Evolutionary conservation across 495 filamentous ascomycete genomes (phyloP), one percentile per base, ranked within the genome.

Genomic region (Xylaria cubensis): DNA sequence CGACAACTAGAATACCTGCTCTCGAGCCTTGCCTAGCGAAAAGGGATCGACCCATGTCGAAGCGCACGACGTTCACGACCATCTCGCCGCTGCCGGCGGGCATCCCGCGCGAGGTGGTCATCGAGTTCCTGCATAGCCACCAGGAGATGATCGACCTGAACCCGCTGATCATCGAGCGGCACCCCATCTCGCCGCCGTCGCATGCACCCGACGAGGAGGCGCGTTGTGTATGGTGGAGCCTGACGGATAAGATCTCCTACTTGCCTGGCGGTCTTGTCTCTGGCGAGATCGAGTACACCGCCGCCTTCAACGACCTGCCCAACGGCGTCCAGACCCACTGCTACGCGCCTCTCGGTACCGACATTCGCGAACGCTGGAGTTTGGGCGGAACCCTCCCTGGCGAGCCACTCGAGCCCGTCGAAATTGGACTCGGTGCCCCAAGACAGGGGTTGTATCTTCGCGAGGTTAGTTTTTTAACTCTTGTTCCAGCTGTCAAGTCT

Each of bases 141-240:
- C 79, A 84, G 51, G 89, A 89, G 70, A 94, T 96, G 88, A 95
- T 95, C 75, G 90, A 93, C 55, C 84, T 94, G 34, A 96, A 94
- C 79, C 93, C 93, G 0, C 86, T 95, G 8, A 92, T 96, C 63
- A 87, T 91, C 58, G 87, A 91, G 48, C 87, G 92, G 51, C 86
- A 90, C 68, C 85, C 85, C 0, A 90, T 91, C 78, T 84, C 84
- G 29, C 84, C 92, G 0, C 92, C 92, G 0, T 75, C 82, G 15
- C 84, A 90, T 76, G 89, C 91, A 8, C 74, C 83, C 7, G 79
- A 87, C 9, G 93, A 96, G 72, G 91, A 94, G 79, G 86, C 82
- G 61, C 84, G 89, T 68, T 92, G 87, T 67, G 83, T 82, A 8
- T 96, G 93, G 93, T 94, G 93, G 78, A 85, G 85, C 36, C 80